Conservation (phyloP, 129 eudicot species). For the Flaveria robusta region DNA sequence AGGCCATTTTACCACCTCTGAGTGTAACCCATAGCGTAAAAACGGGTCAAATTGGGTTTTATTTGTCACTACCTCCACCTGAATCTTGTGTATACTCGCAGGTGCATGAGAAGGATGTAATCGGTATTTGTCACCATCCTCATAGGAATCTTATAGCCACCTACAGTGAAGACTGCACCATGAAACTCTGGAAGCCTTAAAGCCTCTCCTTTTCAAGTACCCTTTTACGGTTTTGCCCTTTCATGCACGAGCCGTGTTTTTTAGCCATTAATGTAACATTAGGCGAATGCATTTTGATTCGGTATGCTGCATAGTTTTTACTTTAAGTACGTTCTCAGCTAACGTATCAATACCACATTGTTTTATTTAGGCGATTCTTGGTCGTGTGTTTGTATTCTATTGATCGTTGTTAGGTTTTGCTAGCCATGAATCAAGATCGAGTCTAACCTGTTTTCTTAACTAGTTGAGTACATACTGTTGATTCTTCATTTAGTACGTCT, state of each 20-base stretch:
- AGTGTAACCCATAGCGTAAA: neutral
- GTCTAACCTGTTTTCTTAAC: too few relatives aligned
- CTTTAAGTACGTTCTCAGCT: neutral
- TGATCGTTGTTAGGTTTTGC: neutral
- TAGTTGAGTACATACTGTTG: too few relatives aligned
- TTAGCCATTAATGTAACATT: slow-evolving; percentile 4
- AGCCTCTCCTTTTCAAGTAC: neutral
- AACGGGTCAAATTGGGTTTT: neutral
- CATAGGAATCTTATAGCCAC: slow-evolving; percentile 90
- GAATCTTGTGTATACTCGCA: neutral
- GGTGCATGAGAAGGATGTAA: slow-evolving; percentile 98
- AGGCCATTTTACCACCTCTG: neutral
- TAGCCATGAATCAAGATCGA: neutral
- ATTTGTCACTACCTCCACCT: neutral
- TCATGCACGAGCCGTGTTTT: neutral
- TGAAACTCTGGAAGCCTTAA: slow-evolving; percentile 98
- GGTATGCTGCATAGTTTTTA: neutral
- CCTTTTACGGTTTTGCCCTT: slow-evolving; percentile 7
- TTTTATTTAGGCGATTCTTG: neutral
- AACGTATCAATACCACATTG: neutral
- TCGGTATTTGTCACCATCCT: slow-evolving; percentile 90
- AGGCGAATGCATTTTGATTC: neutral
- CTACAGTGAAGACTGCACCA: slow-evolving; percentile 83
- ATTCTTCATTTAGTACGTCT: too few relatives aligned
- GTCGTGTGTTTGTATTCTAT: neutral